Base-by-base conservation (phyloP, 2,329 filamentous ascomycete species). In the Pyricularia sp. region DNA sequence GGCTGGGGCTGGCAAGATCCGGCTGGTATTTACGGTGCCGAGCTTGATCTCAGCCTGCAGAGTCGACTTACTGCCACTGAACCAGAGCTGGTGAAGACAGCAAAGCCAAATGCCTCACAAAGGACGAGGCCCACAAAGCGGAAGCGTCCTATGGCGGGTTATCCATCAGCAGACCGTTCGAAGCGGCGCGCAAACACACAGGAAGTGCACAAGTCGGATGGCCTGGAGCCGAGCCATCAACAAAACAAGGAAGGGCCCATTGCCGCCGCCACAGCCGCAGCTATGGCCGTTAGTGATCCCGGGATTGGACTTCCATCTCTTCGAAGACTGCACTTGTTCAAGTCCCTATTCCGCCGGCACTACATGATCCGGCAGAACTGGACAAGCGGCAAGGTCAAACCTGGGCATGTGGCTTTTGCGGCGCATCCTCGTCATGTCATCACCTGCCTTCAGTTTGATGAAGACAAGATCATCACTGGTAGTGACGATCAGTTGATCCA, bases 1-100 rank as follows among this genome's bases (percentile, higher is more conserved):
- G 94, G 94, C 16, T 99, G 94, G 94, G 94, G 93, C 16, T 99
- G 94, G 92, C 94, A 99, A 73, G 91, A 93, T 72, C 91, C 93
- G 0, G 84, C 86, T 65, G 89, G 89, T 0, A 75, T 82, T 4
- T 84, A 90, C 64, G 91, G 89, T 28, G 91, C 83, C 65, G 94
- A 99, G 75, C 83, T 85, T 66, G 93, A 99, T 72, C 76, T 97
- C 62, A 91, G 90, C 74, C 75, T 81, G 67, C 78, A 81, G 60
- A 81, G 73, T 67, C 79, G 77, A 63, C 74, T 85, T 64, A 81
- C 80, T 4, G 81, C 80, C 4, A 79, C 80, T 6, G 84, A 86
- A 67, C 75, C 78, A 3, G 82, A 86, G 65, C 74, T 82, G 22
- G 76, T 79, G 24, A 76, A 77, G 60, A 73, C 72, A 1, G 67